phyloP scores from a whole-genome alignment of 805 yeast species.

The Blastobotrys americana region DNA sequence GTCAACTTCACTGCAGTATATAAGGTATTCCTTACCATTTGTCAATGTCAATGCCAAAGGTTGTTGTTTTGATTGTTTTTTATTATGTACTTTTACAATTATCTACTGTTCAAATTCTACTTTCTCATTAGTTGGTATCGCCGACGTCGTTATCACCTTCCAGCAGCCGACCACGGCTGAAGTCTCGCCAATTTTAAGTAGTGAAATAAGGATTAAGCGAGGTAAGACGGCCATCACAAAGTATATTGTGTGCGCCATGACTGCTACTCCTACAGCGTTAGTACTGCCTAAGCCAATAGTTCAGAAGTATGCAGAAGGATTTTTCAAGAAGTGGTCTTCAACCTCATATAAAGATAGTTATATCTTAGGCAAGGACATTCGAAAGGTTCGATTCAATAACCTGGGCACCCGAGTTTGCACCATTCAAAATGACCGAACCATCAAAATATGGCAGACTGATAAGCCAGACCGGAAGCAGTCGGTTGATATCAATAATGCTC shows the following conservation, averaged over 20 bases:
- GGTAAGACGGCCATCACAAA: too few relatives aligned
- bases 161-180: too few relatives aligned
- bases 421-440: slow-evolving; percentile 24
- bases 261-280: not conserved
- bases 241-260: not conserved
- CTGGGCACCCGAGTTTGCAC: slow-evolving; percentile 27
- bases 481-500: slow-evolving; percentile 36
- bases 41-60: too few relatives aligned
- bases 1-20: slow-evolving; percentile 6
- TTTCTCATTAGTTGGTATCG: too few relatives aligned
- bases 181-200: too few relatives aligned
- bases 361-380: slow-evolving; percentile 6
- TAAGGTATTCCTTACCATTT: too few relatives aligned
- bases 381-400: slow-evolving; percentile 26
- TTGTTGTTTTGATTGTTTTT: too few relatives aligned
- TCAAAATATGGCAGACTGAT: slow-evolving; percentile 32
- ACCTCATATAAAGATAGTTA: slow-evolving; percentile 8
- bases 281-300: not conserved
- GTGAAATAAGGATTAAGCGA: too few relatives aligned
- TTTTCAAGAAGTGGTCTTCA: not conserved
- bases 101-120: too few relatives aligned
- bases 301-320: not conserved
- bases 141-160: too few relatives aligned
- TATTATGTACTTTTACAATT: too few relatives aligned
- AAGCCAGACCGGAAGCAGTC: slow-evolving; percentile 31